Conservation (phyloP, 2,329 filamentous ascomycete species). For the Microsporum ferrugineum region DNA sequence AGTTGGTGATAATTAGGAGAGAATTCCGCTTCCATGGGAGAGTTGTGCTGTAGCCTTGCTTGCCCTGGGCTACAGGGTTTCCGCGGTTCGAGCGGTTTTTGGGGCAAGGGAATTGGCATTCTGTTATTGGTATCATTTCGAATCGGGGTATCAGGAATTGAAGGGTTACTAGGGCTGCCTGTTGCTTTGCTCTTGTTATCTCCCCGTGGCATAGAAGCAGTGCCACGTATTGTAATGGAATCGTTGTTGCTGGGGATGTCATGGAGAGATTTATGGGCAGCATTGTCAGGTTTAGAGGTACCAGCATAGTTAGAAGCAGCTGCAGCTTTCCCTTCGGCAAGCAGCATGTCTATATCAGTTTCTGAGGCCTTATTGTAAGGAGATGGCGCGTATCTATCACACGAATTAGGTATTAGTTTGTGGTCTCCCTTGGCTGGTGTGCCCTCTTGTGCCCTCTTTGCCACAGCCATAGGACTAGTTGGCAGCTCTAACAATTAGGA, state of each 20-base stretch:
- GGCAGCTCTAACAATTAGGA: neutral
- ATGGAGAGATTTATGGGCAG: neutral
- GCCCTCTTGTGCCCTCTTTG: neutral
- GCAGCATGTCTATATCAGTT: constrained; percentile 14
- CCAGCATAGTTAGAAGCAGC: neutral
- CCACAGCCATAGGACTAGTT: neutral
- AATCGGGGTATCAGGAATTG: neutral
- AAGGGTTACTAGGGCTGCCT: neutral
- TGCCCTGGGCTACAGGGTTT: neutral
- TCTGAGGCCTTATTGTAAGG: neutral
- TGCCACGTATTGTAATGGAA: neutral
- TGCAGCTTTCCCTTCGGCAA: constrained; percentile 16
- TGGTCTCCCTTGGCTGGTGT: neutral
- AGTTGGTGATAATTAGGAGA: neutral
- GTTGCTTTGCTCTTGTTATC: neutral
- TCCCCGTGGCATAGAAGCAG: neutral
- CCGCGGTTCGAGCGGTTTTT: neutral
- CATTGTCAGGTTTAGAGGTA: neutral
- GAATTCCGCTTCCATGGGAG: neutral
- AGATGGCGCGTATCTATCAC: neutral
- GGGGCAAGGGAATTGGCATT: neutral
- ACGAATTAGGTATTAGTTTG: neutral
- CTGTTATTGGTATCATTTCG: neutral
- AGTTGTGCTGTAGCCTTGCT: neutral
- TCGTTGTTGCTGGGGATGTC: neutral